These are phyloP conservation scores for Globisporangium viniferum DNA, from an alignment of 352 stramenopile genomes.

Conservation along the genomic window DNA sequence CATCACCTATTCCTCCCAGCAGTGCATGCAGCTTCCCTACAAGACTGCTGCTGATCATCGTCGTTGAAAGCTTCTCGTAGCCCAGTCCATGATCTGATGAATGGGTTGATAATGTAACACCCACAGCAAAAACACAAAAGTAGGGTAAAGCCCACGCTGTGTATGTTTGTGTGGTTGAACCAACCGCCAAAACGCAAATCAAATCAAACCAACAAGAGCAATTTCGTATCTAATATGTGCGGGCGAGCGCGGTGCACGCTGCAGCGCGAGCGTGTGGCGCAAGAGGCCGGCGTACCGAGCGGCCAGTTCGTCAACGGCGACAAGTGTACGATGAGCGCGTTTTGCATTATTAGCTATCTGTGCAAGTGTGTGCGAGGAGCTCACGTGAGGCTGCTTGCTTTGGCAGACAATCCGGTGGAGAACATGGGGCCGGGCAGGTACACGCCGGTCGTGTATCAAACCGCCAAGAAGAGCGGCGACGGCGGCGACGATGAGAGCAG, in stretches of 20 bases:
- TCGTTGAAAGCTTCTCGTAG: no score
- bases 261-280: constrained; percentile 42
- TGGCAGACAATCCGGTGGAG: constrained; percentile 63
- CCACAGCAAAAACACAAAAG: no score
- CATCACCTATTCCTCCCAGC: no score
- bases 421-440: constrained; percentile 78
- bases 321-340: constrained; percentile 48
- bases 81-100: no score
- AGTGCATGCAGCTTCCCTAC: no score
- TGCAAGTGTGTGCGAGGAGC: background rate
- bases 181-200: no score
- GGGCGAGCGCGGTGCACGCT: constrained; percentile 65
- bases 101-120: no score
- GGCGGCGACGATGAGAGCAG: background rate
- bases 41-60: no score
- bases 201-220: no score
- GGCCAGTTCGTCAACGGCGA: constrained; percentile 62
- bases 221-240: constrained; percentile 41
- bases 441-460: constrained; percentile 47
- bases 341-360: constrained; percentile 8
- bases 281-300: constrained; percentile 38
- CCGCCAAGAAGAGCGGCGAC: background rate
- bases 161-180: no score
- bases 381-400: background rate
- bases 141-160: no score